phyloP scores from a whole-genome alignment of 495 filamentous ascomycete genomes.

The Trichoderma gamsii region DNA sequence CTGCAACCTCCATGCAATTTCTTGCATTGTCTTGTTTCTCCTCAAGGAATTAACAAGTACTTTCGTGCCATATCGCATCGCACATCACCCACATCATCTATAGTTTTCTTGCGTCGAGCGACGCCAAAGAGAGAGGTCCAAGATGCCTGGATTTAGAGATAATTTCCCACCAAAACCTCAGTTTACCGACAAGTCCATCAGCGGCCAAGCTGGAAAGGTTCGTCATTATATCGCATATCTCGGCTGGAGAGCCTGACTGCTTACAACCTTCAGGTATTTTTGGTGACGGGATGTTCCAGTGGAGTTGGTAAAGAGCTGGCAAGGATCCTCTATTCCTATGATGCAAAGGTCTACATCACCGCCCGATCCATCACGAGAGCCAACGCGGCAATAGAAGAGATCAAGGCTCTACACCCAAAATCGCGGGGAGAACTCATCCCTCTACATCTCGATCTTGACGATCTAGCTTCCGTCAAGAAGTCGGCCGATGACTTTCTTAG shows the following conservation, averaged over 20 bases:
- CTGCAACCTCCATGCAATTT: too few relatives aligned
- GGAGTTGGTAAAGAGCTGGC: slow-evolving; percentile 40
- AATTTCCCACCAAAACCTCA: too few relatives aligned
- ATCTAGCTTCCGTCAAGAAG: slow-evolving; percentile 45
- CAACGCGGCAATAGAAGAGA: slow-evolving; percentile 17
- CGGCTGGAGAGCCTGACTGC: neutral
- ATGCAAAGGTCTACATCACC: slow-evolving; percentile 42
- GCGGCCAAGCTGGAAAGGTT: too few relatives aligned
- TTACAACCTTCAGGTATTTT: slow-evolving; percentile 23
- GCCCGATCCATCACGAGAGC: slow-evolving; percentile 30
- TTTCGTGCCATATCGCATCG: too few relatives aligned
- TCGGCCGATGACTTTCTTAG: slow-evolving; percentile 36
- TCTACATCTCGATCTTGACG: slow-evolving; percentile 41
- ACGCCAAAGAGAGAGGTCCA: too few relatives aligned
- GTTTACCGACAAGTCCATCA: too few relatives aligned
- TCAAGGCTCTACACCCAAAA: slow-evolving; percentile 14
- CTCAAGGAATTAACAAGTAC: too few relatives aligned
- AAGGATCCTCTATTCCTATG: slow-evolving; percentile 33
- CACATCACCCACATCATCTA: too few relatives aligned
- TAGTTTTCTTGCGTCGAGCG: too few relatives aligned
- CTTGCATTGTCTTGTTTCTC: too few relatives aligned
- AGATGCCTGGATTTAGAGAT: too few relatives aligned
- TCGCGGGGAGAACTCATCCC: slow-evolving; percentile 36
- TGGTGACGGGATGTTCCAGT: slow-evolving; percentile 41
- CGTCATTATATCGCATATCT: too few relatives aligned